phyloP scores from a whole-genome alignment of 2,329 filamentous ascomycete species.

The Ambrosiella beaveri region DNA sequence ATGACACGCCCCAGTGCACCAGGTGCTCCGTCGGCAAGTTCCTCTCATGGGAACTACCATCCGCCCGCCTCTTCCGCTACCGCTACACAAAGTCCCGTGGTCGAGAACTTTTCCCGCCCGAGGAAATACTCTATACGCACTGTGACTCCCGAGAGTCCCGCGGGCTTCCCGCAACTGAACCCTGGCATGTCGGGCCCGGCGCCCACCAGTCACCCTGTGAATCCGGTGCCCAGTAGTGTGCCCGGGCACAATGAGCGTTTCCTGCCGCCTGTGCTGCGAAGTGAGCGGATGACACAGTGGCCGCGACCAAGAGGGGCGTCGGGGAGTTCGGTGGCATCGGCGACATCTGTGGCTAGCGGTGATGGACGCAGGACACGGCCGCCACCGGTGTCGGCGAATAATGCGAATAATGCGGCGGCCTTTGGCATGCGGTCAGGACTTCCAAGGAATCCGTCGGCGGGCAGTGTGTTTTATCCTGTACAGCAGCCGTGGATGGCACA shows the following conservation, averaged over 20 bases:
- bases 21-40: background rate
- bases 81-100: conserved; percentile 13
- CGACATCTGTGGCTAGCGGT: conserved; percentile 20
- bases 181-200: background rate
- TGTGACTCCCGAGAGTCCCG: conserved; percentile 7
- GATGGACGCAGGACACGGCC: conserved; percentile 24
- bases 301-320: conserved; percentile 18
- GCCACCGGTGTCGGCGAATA: background rate
- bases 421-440: background rate
- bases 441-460: background rate
- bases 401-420: background rate
- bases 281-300: conserved; percentile 4
- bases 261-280: background rate
- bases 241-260: conserved; percentile 2
- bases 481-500: conserved; percentile 30
- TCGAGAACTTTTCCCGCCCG: conserved; percentile 44
- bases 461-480: background rate
- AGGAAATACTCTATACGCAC: conserved; percentile 32
- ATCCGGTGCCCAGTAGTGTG: background rate
- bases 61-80: background rate
- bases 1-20: background rate
- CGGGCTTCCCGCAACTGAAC: conserved; percentile 9
- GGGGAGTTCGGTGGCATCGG: conserved; percentile 27
- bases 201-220: background rate
- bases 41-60: background rate